Base-by-base conservation (phyloP, 192 early-diverging fungal genomes). In the Thoreauomyces humboldtii region DNA sequence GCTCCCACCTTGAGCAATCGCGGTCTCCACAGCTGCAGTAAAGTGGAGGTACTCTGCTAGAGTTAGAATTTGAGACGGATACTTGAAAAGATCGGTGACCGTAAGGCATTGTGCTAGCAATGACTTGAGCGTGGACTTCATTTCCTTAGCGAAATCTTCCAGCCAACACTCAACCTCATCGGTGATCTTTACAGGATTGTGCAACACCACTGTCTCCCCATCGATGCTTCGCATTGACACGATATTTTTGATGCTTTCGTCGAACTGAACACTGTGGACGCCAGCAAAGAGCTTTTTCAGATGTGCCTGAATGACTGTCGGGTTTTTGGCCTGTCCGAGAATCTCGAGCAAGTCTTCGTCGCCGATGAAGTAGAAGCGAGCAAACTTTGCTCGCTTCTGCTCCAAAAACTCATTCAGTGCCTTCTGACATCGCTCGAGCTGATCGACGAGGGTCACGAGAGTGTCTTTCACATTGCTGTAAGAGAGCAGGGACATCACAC, bases 271-370 rank as follows among this genome's bases (percentile, higher is more conserved):
- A 57, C 68, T 69, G 60, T 84, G 71, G 5, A 84, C 82, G 12
- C 82, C 82, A 0, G 78, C 82, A 77, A 83, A 84, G 38, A 84
- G 57, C 56, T 84, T 84, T 51, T 84, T 84, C 47, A 84, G 50
- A 54, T 84, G 82, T 2, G 74, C 67, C 66, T 84, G 80, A 47
- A 84, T 83, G 1, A 84, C 77, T 45, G 75, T 69, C 25, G 82
- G 82, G 65, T 84, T 83, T 54, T 81, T 77, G 12, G 82, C 61
- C 45, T 84, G 82, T 28, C 81, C 82, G 24, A 84, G 60, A 51
- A 84, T 84, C 58, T 84, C 82, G 4, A 84, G 70, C 46, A 84
- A 58, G 60, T 84, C 82, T 41, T 84, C 82, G 55, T 84, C 82
- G 0, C 82, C 81, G 42, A 84, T 69, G 55, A 84, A 84, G 69